Percentiles rank a stretch among this genome's conserved stretches.
These are phyloP conservation scores for Salicornia ramosissima DNA, from an alignment of 148 eudicot species.

Conservation along the genomic window DNA sequence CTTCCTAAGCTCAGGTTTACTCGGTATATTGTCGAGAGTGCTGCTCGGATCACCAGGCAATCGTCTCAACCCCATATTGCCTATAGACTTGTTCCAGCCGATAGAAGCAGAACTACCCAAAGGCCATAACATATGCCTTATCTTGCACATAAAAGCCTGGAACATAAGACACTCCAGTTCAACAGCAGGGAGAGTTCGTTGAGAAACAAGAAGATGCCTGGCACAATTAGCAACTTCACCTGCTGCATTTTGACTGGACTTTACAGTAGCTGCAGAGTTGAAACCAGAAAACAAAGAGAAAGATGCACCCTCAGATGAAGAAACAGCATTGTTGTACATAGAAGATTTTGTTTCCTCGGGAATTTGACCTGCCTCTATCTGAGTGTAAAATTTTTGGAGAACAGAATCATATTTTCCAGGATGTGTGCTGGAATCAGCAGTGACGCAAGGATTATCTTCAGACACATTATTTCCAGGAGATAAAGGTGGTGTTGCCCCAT, in stretches of 20 bases:
- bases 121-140: slow-evolving; percentile 65
- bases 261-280: slow-evolving; percentile 35
- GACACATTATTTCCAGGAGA: slow-evolving; percentile 57
- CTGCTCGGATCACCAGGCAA: slow-evolving; percentile 53
- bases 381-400: slow-evolving; percentile 53
- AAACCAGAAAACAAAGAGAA: slow-evolving; percentile 42
- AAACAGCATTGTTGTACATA: slow-evolving; percentile 29
- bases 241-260: slow-evolving; percentile 31
- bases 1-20: slow-evolving; percentile 69
- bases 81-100: slow-evolving; percentile 42
- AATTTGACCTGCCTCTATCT: slow-evolving; percentile 50
- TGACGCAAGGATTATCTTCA: slow-evolving; percentile 43
- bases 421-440: slow-evolving; percentile 41
- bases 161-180: slow-evolving; percentile 84
- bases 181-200: slow-evolving; percentile 64
- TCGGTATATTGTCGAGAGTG: slow-evolving; percentile 40
- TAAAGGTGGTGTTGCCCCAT: slow-evolving; percentile 84
- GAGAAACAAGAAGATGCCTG: slow-evolving; percentile 45
- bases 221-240: slow-evolving; percentile 36
- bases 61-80: slow-evolving; percentile 41
- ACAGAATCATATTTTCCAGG: slow-evolving; percentile 43
- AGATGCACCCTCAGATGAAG: slow-evolving; percentile 35
- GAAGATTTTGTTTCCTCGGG: slow-evolving; percentile 30
- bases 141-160: slow-evolving; percentile 86
- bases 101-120: slow-evolving; percentile 38